Evolutionary conservation across 306 rosid genomes (phyloP).

Genomic region (Arachis hypogaea): DNA sequence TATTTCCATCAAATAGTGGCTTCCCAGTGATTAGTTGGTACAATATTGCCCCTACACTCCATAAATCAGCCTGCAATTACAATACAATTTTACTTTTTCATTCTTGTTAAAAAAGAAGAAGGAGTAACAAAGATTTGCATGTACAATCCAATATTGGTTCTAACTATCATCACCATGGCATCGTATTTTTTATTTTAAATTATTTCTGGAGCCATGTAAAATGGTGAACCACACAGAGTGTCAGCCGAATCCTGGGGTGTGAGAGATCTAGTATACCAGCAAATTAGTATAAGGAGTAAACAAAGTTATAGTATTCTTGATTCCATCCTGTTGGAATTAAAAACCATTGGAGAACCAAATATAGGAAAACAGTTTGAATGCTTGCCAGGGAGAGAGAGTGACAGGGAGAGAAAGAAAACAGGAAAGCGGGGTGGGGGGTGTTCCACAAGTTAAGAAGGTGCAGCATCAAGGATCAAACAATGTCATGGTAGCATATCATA

Average conservation of each 20-base stretch:
- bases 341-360: no score
- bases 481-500: no score
- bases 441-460: no score
- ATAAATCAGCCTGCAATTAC: slow-evolving; percentile 89
- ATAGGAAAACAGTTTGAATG: no score
- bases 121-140: slow-evolving; percentile 11
- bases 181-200: slow-evolving; percentile 71
- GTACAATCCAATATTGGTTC: slow-evolving; percentile 15
- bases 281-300: slow-evolving; percentile 25
- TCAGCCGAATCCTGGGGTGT: slow-evolving; percentile 74
- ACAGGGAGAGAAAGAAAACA: no score
- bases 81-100: slow-evolving; percentile 4
- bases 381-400: no score
- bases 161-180: slow-evolving; percentile 70
- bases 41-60: slow-evolving; percentile 98
- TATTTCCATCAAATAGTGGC: slow-evolving; percentile 87
- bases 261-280: slow-evolving; percentile 66
- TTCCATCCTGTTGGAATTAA: background rate
- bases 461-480: no score
- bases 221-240: slow-evolving; percentile 93
- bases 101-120: slow-evolving; percentile 13
- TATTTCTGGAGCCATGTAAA: slow-evolving; percentile 99
- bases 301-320: background rate
- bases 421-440: no score
- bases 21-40: slow-evolving; percentile 87